These are phyloP conservation scores for Talaromyces sp. DNA, from an alignment of 2,329 filamentous ascomycete genomes.

Conservation along the genomic window DNA sequence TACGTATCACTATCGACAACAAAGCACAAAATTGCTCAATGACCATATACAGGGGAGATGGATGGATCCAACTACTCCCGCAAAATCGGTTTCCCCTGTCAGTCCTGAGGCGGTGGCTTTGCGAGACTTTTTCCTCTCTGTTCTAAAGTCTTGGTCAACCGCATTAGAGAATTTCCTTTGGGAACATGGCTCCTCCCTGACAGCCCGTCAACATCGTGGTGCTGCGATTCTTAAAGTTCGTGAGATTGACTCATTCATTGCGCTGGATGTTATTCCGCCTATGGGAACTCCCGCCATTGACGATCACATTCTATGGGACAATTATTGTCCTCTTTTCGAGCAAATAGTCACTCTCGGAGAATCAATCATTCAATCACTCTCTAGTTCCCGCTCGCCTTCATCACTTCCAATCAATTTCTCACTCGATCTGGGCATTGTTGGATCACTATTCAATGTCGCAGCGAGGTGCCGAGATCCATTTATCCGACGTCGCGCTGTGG, in stretches of 20 bases:
- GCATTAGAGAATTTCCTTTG: not conserved
- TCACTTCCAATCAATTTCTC: slow-evolving; percentile 24
- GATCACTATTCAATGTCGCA: slow-evolving; percentile 28
- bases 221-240: slow-evolving; percentile 5
- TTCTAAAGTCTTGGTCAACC: slow-evolving; percentile 1
- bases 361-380: slow-evolving; percentile 20
- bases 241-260: slow-evolving; percentile 3
- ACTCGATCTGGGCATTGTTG: slow-evolving; percentile 33
- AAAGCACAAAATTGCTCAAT: not conserved
- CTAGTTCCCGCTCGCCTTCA: not conserved
- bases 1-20: slow-evolving; percentile 7
- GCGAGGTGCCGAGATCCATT: slow-evolving; percentile 33
- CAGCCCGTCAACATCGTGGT: slow-evolving; percentile 3
- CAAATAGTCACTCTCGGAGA: slow-evolving; percentile 29
- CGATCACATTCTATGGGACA: slow-evolving; percentile 26
- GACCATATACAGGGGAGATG: not conserved
- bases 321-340: slow-evolving; percentile 25
- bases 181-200: not conserved
- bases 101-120: not conserved
- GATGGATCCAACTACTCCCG: not conserved
- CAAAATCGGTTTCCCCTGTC: not conserved
- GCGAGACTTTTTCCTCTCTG: not conserved
- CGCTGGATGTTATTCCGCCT: slow-evolving; percentile 10
- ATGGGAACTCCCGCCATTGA: slow-evolving; percentile 9
- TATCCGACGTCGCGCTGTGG: slow-evolving; percentile 31